Conservation (phyloP, 1,139 yeast species). For the Yamadazyma blattariae region DNA sequence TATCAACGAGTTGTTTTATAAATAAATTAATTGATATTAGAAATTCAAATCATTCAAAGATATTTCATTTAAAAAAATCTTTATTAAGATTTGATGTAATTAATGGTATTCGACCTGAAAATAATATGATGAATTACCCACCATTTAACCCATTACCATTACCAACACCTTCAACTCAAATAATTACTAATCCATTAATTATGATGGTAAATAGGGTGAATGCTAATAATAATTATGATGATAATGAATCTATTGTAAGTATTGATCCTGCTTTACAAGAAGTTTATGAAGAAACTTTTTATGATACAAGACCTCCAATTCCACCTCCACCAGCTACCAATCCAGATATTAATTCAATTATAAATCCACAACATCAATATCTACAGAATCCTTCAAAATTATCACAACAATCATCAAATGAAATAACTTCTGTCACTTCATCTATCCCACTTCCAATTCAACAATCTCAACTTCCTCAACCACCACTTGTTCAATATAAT, state of each 20-base stretch:
- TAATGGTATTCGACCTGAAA: slow-evolving; percentile 21
- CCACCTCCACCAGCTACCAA: neutral
- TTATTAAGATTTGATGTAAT: slow-evolving; percentile 11
- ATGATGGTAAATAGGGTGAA: slow-evolving; percentile 10
- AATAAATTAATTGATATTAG: slow-evolving; percentile 12
- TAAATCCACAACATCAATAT: no score
- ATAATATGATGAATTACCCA: slow-evolving; percentile 26
- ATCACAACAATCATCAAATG: neutral
- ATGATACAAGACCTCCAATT: neutral
- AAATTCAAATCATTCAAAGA: slow-evolving; percentile 10
- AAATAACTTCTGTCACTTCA: no score
- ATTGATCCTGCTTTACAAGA: slow-evolving; percentile 13
- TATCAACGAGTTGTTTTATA: slow-evolving; percentile 14
- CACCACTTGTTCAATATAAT: neutral
- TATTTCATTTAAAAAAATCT: slow-evolving; percentile 14
- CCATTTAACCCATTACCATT: slow-evolving; percentile 23
- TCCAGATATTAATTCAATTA: no score
- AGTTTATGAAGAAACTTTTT: slow-evolving; percentile 8
- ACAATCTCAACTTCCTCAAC: neutral
- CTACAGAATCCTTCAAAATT: no score
- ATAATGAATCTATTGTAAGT: slow-evolving; percentile 9
- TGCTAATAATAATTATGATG: neutral
- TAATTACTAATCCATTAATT: slow-evolving; percentile 8
- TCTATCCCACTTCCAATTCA: no score
- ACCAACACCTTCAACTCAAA: slow-evolving; percentile 16